Conservation (phyloP, 139 green algal species). For the Chlorella sp. region DNA sequence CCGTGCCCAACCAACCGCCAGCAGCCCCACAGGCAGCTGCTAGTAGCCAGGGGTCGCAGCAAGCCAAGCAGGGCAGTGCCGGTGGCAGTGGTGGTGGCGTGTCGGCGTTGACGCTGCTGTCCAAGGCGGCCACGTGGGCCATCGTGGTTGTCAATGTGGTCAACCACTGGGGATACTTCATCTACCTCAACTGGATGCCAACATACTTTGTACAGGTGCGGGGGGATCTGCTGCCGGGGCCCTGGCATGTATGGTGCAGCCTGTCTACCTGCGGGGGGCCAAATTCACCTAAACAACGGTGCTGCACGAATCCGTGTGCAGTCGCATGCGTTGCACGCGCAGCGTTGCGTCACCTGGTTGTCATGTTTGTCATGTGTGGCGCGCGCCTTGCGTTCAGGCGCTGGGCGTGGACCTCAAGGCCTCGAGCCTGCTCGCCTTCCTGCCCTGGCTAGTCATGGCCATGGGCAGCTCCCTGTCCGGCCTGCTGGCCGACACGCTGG, state of each 20-base stretch:
- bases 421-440: conserved; percentile 66
- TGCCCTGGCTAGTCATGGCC: conserved; percentile 87
- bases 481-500: conserved; percentile 65
- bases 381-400: conserved; percentile 16
- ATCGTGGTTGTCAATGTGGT: conserved; percentile 84
- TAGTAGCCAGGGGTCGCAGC: conserved; percentile 10
- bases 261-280: too few relatives aligned
- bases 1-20: conserved; percentile 38
- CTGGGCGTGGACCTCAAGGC: conserved; percentile 66
- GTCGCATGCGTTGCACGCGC: neutral
- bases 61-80: neutral
- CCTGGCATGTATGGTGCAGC: too few relatives aligned
- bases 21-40: neutral
- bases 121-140: conserved; percentile 60
- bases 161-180: conserved; percentile 90
- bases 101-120: conserved; percentile 37
- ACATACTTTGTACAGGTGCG: conserved; percentile 76
- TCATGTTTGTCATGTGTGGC: neutral
- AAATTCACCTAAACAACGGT: too few relatives aligned
- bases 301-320: too few relatives aligned
- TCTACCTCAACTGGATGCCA: conserved; percentile 94
- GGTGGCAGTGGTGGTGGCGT: neutral
- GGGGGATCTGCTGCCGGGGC: too few relatives aligned
- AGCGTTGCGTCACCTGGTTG: neutral
- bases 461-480: conserved; percentile 52